Evolutionary conservation across 2,329 filamentous ascomycete species (phyloP).

Genomic region (Fusarium cyanostomum): DNA sequence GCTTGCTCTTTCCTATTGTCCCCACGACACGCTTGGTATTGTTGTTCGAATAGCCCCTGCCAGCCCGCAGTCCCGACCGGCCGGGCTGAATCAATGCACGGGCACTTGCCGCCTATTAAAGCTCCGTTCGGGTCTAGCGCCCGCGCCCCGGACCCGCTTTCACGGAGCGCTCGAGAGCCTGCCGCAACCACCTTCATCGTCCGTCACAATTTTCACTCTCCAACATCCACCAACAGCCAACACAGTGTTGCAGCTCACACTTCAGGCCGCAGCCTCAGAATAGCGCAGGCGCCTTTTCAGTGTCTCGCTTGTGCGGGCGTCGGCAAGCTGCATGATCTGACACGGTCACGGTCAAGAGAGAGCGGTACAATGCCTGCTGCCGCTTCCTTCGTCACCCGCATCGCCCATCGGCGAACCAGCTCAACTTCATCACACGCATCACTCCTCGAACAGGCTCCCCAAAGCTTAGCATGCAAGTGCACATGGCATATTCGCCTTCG

Average conservation of each 20-base stretch:
- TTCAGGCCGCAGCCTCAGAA: constrained; percentile 7
- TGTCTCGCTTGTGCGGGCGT: not conserved
- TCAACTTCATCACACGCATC: constrained; percentile 10
- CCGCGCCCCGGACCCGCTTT: constrained; percentile 38
- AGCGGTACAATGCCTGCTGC: not conserved
- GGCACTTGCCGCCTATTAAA: constrained; percentile 41
- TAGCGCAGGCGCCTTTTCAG: constrained; percentile 5
- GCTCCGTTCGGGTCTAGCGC: constrained; percentile 42
- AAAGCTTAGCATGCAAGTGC: constrained; percentile 12
- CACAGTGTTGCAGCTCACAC: constrained; percentile 10
- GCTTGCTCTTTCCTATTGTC: constrained; percentile 46
- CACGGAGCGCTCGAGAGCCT: constrained; percentile 14
- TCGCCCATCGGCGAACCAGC: not conserved
- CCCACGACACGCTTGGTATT: constrained; percentile 43
- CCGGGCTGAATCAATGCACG: constrained; percentile 30
- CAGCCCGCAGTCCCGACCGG: constrained; percentile 30
- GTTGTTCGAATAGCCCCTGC: constrained; percentile 40
- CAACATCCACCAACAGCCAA: constrained; percentile 11
- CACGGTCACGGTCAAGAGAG: constrained; percentile 13
- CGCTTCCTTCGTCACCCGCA: not conserved
- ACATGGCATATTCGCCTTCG: constrained; percentile 9
- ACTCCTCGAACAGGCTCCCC: not conserved
- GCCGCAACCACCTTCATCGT: constrained; percentile 15
- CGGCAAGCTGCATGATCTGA: constrained; percentile 6
- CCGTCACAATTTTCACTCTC: not conserved